Conservation (phyloP, 2,329 filamentous ascomycete species). For the Camillea tinctor region DNA sequence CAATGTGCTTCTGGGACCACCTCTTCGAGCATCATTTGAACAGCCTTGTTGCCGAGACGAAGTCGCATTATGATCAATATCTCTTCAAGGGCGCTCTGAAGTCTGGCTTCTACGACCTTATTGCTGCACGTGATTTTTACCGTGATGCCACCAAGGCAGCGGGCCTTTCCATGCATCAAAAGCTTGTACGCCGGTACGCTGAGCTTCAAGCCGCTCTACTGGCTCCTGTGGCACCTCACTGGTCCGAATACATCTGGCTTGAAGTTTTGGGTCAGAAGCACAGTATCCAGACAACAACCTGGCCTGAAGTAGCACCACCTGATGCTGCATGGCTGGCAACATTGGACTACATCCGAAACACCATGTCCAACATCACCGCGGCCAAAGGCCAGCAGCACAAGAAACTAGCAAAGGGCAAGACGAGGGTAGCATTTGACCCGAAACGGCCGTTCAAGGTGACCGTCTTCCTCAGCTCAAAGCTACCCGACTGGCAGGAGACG, state of each 20-base stretch:
- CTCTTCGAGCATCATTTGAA: slow-evolving; percentile 96
- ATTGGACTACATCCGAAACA: slow-evolving; percentile 72
- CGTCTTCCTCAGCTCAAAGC: slow-evolving; percentile 76
- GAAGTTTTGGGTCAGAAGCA: slow-evolving; percentile 77
- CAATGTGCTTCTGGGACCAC: slow-evolving; percentile 76
- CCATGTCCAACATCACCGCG: slow-evolving; percentile 76
- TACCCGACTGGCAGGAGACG: slow-evolving; percentile 87
- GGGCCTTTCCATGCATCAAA: slow-evolving; percentile 82
- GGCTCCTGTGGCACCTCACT: slow-evolving; percentile 85
- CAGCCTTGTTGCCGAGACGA: slow-evolving; percentile 73
- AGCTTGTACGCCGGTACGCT: slow-evolving; percentile 75
- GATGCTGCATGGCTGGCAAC: slow-evolving; percentile 70
- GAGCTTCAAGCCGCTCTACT: slow-evolving; percentile 83
- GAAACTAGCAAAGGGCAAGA: slow-evolving; percentile 90
- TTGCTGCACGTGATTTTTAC: slow-evolving; percentile 78
- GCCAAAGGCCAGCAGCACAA: slow-evolving; percentile 81
- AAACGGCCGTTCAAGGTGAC: slow-evolving; percentile 89
- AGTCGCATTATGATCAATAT: slow-evolving; percentile 73
- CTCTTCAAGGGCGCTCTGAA: slow-evolving; percentile 84
- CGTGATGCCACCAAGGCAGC: slow-evolving; percentile 76
- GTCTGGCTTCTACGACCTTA: slow-evolving; percentile 81
- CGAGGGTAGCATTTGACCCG: slow-evolving; percentile 73
- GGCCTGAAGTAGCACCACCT: slow-evolving; percentile 66
- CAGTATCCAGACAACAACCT: slow-evolving; percentile 76
- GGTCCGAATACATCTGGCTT: slow-evolving; percentile 90